These are phyloP conservation scores for Trichosanthes cucumerina DNA, from an alignment of 306 rosid genomes.

Conservation along the genomic window DNA sequence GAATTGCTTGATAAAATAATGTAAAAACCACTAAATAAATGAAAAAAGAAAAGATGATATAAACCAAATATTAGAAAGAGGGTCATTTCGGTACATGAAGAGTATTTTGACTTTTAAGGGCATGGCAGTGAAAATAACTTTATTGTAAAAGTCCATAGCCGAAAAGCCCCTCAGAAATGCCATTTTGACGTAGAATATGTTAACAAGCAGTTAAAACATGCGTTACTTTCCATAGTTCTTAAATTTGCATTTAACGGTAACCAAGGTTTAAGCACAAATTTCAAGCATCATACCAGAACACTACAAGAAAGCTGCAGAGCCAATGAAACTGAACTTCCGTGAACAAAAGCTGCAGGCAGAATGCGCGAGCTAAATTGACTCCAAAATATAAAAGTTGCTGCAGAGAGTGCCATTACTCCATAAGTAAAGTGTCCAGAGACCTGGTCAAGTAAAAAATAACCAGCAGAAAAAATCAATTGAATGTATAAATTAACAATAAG, in stretches of 20 bases:
- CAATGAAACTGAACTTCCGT: constrained; percentile 75
- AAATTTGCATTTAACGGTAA: background rate
- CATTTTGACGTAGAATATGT: background rate
- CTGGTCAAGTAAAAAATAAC: constrained; percentile 34
- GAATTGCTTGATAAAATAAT: too few relatives aligned
- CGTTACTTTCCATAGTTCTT: background rate
- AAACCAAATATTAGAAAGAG: too few relatives aligned
- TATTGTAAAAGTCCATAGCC: background rate
- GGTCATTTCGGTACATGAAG: too few relatives aligned
- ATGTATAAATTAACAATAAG: background rate
- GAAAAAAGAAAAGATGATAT: too few relatives aligned
- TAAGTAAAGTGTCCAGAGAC: constrained; percentile 94
- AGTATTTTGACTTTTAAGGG: too few relatives aligned
- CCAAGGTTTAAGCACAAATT: background rate
- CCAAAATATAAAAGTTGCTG: constrained; percentile 81
- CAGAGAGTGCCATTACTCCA: constrained; percentile 89
- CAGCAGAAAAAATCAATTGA: background rate
- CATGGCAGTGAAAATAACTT: background rate
- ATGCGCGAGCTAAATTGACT: constrained; percentile 55
- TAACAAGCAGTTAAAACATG: background rate
- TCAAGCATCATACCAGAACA: constrained; percentile 69
- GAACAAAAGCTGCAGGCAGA: constrained; percentile 53
- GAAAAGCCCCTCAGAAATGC: background rate
- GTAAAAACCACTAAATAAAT: too few relatives aligned
- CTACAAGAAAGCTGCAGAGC: constrained; percentile 97